phyloP scores from a whole-genome alignment of 495 filamentous ascomycete genomes.

The Hypoxylon trugodes region DNA sequence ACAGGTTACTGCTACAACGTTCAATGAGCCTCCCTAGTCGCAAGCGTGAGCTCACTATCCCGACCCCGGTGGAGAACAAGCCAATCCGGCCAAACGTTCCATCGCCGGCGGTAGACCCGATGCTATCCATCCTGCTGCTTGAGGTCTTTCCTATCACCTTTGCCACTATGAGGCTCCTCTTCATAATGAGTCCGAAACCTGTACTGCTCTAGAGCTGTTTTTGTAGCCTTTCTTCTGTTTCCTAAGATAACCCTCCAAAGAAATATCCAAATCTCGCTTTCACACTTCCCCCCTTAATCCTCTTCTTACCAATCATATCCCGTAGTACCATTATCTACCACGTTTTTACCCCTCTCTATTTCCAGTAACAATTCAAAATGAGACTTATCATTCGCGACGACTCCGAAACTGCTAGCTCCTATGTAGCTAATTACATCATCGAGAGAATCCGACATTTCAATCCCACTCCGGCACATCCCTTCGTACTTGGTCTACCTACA shows the following conservation, averaged over 20 bases:
- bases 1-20: constrained; percentile 47
- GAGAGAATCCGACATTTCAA: constrained; percentile 77
- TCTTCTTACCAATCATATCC: not conserved
- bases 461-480: constrained; percentile 73
- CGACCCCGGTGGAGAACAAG: constrained; percentile 34
- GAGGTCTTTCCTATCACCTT: constrained; percentile 22
- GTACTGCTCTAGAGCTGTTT: constrained; percentile 14
- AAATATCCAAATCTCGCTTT: constrained; percentile 12
- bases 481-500: constrained; percentile 85
- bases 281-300: constrained; percentile 9
- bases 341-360: constrained; percentile 22
- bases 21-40: constrained; percentile 35
- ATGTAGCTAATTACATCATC: constrained; percentile 86
- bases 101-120: constrained; percentile 34
- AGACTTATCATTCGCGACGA: constrained; percentile 85
- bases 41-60: constrained; percentile 34
- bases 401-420: constrained; percentile 69
- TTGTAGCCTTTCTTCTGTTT: constrained; percentile 17
- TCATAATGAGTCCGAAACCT: constrained; percentile 42
- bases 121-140: constrained; percentile 17
- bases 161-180: constrained; percentile 29
- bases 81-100: constrained; percentile 45
- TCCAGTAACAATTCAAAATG: constrained; percentile 58
- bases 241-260: constrained; percentile 20
- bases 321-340: constrained; percentile 25